Evolutionary conservation across 2,329 filamentous ascomycete species (phyloP).

Genomic region (Ophiocordyceps sinensis): DNA sequence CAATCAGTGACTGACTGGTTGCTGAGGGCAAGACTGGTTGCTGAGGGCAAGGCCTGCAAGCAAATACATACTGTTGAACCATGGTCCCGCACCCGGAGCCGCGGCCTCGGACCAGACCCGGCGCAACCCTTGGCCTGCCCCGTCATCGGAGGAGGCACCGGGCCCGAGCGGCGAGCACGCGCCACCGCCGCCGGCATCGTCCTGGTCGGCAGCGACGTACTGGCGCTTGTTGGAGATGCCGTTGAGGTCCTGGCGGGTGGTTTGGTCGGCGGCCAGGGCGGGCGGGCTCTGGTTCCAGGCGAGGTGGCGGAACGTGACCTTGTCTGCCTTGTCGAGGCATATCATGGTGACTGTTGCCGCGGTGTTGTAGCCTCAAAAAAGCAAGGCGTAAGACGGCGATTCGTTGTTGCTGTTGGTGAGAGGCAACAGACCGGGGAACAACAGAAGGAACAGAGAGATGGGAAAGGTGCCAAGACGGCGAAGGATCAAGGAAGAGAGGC

Average conservation of each 20-base stretch:
- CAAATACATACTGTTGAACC: conserved; percentile 7
- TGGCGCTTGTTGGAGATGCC: conserved; percentile 37
- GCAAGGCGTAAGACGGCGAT: too few relatives aligned
- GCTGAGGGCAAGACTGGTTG: background rate
- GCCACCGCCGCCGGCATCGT: conserved; percentile 14
- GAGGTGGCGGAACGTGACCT: conserved; percentile 29
- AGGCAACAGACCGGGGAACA: too few relatives aligned
- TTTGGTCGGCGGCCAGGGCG: conserved; percentile 30
- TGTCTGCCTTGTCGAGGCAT: conserved; percentile 39
- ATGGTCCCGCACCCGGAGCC: conserved; percentile 14
- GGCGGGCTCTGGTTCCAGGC: conserved; percentile 40
- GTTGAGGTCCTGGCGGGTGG: conserved; percentile 40
- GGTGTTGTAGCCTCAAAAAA: too few relatives aligned
- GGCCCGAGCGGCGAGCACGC: conserved; percentile 6
- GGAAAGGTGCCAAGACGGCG: too few relatives aligned
- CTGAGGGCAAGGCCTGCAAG: too few relatives aligned
- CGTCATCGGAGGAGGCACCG: conserved; percentile 8
- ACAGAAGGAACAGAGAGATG: too few relatives aligned
- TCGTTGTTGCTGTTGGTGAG: too few relatives aligned
- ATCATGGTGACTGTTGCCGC: conserved; percentile 25
- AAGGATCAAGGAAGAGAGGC: too few relatives aligned
- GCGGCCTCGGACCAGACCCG: conserved; percentile 1
- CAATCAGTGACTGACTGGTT: background rate
- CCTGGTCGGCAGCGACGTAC: conserved; percentile 21
- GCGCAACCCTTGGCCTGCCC: conserved; percentile 3